A percentile compares a stretch with the other conserved stretches of the same genome.
Evolutionary conservation across 192 early-diverging fungal species (phyloP).

Genomic region (Endogone sp.): DNA sequence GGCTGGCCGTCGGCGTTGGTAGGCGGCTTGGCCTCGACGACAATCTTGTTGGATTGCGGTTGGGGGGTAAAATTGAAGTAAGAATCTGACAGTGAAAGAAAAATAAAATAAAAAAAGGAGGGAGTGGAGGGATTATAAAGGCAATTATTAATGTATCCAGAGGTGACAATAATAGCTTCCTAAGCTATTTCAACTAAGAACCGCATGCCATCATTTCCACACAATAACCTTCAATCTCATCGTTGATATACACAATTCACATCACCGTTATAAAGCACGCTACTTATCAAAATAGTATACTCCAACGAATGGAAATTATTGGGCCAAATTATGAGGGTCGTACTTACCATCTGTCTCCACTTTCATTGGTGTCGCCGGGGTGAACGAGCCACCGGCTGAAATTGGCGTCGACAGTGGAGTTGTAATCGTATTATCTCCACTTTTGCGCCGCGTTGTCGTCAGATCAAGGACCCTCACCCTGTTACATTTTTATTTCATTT

Average conservation of each 20-base stretch:
- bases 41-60: conserved; percentile 56
- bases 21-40: conserved; percentile 66
- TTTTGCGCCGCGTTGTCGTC: conserved; percentile 14
- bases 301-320: not conserved
- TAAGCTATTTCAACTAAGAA: too few species aligned
- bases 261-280: too few species aligned
- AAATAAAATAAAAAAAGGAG: not conserved
- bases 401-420: not conserved
- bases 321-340: not conserved
- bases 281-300: not conserved
- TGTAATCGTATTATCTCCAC: not conserved
- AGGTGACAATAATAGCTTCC: too few species aligned
- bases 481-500: conserved; percentile 1
- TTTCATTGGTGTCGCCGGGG: conserved; percentile 27
- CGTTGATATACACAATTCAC: too few species aligned
- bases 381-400: not conserved
- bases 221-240: not conserved
- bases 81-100: not conserved
- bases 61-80: conserved; percentile 55
- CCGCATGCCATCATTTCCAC: too few species aligned
- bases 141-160: too few species aligned
- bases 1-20: conserved; percentile 9
- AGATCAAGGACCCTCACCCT: conserved; percentile 47
- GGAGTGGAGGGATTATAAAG: too few species aligned
- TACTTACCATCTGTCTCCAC: conserved; percentile 22